Base-by-base conservation (phyloP, 1,284 basidiomycete species). In the Trichosporon faecale region DNA sequence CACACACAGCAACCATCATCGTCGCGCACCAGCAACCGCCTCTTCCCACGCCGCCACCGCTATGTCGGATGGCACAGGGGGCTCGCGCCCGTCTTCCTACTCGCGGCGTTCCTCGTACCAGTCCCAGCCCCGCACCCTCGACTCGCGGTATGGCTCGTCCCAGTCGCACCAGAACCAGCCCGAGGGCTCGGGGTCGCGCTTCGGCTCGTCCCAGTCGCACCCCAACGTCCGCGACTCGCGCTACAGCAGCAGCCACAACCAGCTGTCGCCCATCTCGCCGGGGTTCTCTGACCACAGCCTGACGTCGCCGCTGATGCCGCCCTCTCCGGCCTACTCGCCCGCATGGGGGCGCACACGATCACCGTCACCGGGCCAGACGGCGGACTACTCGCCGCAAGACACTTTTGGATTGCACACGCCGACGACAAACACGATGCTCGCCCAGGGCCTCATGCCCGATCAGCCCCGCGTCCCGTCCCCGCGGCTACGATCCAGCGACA, bases 341-440 rank as follows among this genome's bases (percentile, higher is more conserved):
- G 25, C 61, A 40, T 68, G 64, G n/a, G 25, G 37, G 3, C 68
- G 67, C 31, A 57, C 35, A 9, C 25, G 64, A 16, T 23, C 64
- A 6, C 57, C 33, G 14, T 35, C 55, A 7, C 61, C 66, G 12
- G 63, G 31, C 33, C 49, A 27, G 21, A 64, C 67, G 23, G 33
- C 63, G 11, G 68, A 66, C 4, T 66, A 60, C 4, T 72, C 71
- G 4, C 71, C 71, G 49, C 66, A 72, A 31, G 66, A 72, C 60
- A 72, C 71, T 4, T 72, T 72, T 52, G 71, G 68, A 12, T 57
- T 64, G 3, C 66, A 69, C 33, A 72, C 68, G 3, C 69, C 69
- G 29, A 57, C 46, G 14, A 64, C 66, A 25, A 68, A 61, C 18
- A 61, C 57, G 57, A 61, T 61, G 57, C 57, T 61, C 27, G 27